Conservation (phyloP, 129 eudicot species). For the Ambrosia artemisiifolia region DNA sequence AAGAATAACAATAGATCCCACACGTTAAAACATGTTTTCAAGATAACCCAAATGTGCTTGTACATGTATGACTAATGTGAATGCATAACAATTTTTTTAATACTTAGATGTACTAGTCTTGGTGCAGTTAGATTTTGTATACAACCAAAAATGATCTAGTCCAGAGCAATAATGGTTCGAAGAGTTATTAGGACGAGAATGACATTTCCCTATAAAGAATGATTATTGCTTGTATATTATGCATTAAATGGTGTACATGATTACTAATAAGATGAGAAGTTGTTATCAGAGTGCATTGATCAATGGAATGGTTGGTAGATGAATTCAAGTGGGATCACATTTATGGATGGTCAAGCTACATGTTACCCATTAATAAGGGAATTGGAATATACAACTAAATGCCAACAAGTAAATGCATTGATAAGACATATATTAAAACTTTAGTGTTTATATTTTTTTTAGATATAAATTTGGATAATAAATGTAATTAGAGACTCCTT, state of each 20-base stretch:
- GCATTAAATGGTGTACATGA: constrained; percentile 4
- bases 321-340: constrained; percentile 25
- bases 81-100: too few species aligned
- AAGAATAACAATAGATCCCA: too few species aligned
- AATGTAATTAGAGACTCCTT: too few species aligned
- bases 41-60: too few species aligned
- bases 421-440: background rate
- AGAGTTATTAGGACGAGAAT: constrained; percentile 8
- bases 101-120: background rate
- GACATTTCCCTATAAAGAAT: background rate
- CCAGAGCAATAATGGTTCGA: background rate
- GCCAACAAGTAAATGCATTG: constrained; percentile 8
- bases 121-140: background rate
- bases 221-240: background rate
- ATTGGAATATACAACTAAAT: constrained; percentile 21
- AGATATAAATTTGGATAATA: too few species aligned
- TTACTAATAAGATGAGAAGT: constrained; percentile 1
- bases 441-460: background rate
- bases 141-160: background rate
- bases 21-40: too few species aligned
- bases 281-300: constrained; percentile 6
- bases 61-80: too few species aligned
- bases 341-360: constrained; percentile 24
- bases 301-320: constrained; percentile 24
- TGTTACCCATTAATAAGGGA: constrained; percentile 20